A percentile compares a stretch with the other conserved stretches of the same genome.
Conservation (phyloP, 768 basidiomycete species). For the Psilocybe cyanescens region DNA sequence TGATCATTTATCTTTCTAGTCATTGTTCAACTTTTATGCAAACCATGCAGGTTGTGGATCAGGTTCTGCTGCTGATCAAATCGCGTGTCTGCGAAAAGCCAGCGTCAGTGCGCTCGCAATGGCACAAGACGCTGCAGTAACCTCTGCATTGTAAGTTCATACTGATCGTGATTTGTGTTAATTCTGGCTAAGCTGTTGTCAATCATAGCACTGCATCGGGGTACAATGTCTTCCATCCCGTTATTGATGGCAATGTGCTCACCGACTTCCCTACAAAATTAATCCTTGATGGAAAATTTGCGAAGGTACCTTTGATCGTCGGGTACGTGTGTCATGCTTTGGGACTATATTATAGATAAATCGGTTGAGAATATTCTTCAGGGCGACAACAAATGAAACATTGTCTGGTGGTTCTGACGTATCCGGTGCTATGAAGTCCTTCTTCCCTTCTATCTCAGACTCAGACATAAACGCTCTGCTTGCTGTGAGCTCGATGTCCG, state of each 20-base stretch:
- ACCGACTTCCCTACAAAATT: constrained; percentile 51
- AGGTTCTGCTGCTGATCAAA: constrained; percentile 34
- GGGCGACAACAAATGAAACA: constrained; percentile 66
- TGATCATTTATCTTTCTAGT: constrained; percentile 29
- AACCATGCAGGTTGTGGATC: constrained; percentile 51
- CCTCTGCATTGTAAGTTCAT: constrained; percentile 43
- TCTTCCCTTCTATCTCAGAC: constrained; percentile 49
- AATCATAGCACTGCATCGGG: constrained; percentile 36
- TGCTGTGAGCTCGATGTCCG: constrained; percentile 21
- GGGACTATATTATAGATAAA: background rate
- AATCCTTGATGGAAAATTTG: constrained; percentile 48
- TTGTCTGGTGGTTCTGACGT: constrained; percentile 45
- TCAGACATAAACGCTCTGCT: constrained; percentile 41
- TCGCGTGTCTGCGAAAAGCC: constrained; percentile 54
- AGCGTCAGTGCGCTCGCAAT: constrained; percentile 53
- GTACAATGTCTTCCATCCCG: constrained; percentile 55
- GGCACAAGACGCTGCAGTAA: constrained; percentile 53
- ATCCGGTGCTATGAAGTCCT: constrained; percentile 36
- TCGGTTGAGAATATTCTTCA: constrained; percentile 8
- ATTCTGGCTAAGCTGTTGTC: background rate
- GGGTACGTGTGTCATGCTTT: constrained; percentile 42
- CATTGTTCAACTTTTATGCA: constrained; percentile 56
- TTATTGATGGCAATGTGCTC: constrained; percentile 57
- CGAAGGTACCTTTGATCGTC: constrained; percentile 58
- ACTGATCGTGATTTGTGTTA: background rate